A percentile compares a stretch with the other conserved stretches of the same genome.
Evolutionary conservation across 805 yeast species (phyloP).

Genomic region (Spathaspora boniae): DNA sequence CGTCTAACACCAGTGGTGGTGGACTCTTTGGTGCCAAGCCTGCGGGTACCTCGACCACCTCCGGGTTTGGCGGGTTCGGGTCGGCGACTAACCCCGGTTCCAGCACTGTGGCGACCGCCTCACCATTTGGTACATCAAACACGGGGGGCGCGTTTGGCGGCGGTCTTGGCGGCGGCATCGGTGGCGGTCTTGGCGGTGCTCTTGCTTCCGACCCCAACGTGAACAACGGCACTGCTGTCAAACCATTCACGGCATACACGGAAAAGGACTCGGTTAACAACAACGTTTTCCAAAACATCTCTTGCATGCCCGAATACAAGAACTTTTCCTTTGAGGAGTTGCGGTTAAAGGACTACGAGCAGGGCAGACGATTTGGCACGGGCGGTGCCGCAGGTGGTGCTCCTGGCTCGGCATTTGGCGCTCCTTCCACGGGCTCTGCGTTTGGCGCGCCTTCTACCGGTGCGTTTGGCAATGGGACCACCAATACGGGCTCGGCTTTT

Average conservation of each 20-base stretch:
- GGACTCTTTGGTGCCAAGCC: conserved; percentile 26
- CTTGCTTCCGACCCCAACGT: conserved; percentile 25
- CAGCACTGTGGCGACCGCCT: conserved; percentile 27
- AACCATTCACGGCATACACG: conserved; percentile 63
- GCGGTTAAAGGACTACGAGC: conserved; percentile 82
- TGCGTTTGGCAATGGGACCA: too few relatives aligned
- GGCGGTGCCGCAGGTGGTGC: conserved; percentile 1
- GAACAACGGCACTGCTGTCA: conserved; percentile 66
- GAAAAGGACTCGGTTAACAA: conserved; percentile 67
- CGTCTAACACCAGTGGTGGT: conserved; percentile 14
- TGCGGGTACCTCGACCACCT: conserved; percentile 9
- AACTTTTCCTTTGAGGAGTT: conserved; percentile 83
- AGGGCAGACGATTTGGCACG: conserved; percentile 56
- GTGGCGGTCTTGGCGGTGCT: conserved; percentile 19
- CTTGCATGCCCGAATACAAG: conserved; percentile 88
- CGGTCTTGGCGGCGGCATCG: conserved; percentile 20
- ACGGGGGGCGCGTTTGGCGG: conserved; percentile 23
- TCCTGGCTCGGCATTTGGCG: conserved; percentile 29
- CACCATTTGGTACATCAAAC: conserved; percentile 16
- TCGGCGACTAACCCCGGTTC: conserved; percentile 14
- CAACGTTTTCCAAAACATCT: conserved; percentile 62
- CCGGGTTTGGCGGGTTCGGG: conserved; percentile 17
- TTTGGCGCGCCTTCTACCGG: conserved; percentile 28
- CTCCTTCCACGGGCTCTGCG: conserved; percentile 23
- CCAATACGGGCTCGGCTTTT: too few relatives aligned